Evolutionary conservation across 305 asterid species (phyloP), one percentile per base, ranked within the genome.

Genomic region (Fraxinus ornus): DNA sequence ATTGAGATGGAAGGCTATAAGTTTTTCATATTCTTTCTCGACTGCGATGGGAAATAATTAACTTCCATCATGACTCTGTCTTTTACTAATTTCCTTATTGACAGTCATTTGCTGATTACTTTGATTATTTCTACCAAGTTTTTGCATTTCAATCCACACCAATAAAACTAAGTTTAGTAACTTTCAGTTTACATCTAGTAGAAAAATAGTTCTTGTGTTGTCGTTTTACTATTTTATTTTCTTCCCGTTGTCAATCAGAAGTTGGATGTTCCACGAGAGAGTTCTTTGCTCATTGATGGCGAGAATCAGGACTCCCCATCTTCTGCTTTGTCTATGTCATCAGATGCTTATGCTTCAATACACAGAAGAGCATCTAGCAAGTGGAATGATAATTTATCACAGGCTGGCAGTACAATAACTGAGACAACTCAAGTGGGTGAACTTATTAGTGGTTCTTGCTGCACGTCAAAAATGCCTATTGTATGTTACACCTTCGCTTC

Each of bases 351-450:
- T 85, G 91, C 86, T 83, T 86, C 81, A 83, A 91, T 87, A 86
- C 94, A 88, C 87, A 85, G 87, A 88, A 91, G 97, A 88, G 87
- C 92, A 88, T 95, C 92, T 84, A 88, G 94, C 97, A 92, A 91
- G 86, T 93, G 94, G 94, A 94, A 90, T 90, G 98, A 93, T 86
- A 97, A 91, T 84, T 80, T 89, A 83, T 93, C 98, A 77, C 98
- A 92, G 89, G 92, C 91, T 86, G 95, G 97, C 88, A 93, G 95
- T 91, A 82, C 94, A 57, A 85, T 94, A 83, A 93, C 96, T 84
- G 97, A 91, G 92, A 89, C 97, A 72, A 88, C 91, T 88, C 95
- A 89, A 86, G 97, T 86, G 88, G 97, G 96, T 84, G 97, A 94
- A 90, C 91, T 88, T 87, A 81, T 93, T 82, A 88, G 85, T 91